Percentiles rank a stretch among this genome's conserved stretches.
Evolutionary conservation across 176 grass and related monocot species (phyloP).

Genomic region (Musa beccarii): DNA sequence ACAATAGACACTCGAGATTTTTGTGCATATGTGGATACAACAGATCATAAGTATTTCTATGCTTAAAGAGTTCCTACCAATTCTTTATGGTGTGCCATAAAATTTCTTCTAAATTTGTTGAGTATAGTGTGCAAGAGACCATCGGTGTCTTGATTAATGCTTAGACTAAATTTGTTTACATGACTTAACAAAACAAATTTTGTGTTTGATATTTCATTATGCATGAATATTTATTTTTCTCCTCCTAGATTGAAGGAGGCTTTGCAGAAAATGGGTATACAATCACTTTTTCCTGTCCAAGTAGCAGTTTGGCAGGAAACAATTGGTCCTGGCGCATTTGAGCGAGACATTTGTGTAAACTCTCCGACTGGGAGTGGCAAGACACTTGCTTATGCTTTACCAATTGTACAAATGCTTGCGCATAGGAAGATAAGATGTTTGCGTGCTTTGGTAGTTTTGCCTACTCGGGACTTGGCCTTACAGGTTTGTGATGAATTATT

Average conservation of each 20-base stretch:
- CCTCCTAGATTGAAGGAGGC: constrained; percentile 49
- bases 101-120: neutral
- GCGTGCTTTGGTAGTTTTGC: constrained; percentile 74
- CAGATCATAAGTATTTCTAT: too few species aligned
- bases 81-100: too few species aligned
- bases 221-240: neutral
- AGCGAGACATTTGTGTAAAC: constrained; percentile 91
- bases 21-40: too few species aligned
- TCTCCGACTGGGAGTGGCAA: constrained; percentile 94
- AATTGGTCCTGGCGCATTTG: constrained; percentile 73
- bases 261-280: constrained; percentile 52
- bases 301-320: constrained; percentile 72
- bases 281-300: constrained; percentile 74
- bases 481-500: constrained; percentile 34
- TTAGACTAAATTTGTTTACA: neutral
- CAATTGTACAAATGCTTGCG: constrained; percentile 65
- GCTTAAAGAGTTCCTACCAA: too few species aligned
- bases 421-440: constrained; percentile 53
- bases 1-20: too few species aligned
- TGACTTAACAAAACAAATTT: neutral
- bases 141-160: neutral
- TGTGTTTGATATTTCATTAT: neutral
- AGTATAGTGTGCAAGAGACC: neutral
- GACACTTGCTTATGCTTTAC: constrained; percentile 86
- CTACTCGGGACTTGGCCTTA: constrained; percentile 79